Evolutionary conservation across 2,329 filamentous ascomycete species (phyloP), one percentile per base, ranked within the genome.

Genomic region (Zymoseptoria pseudotritici): DNA sequence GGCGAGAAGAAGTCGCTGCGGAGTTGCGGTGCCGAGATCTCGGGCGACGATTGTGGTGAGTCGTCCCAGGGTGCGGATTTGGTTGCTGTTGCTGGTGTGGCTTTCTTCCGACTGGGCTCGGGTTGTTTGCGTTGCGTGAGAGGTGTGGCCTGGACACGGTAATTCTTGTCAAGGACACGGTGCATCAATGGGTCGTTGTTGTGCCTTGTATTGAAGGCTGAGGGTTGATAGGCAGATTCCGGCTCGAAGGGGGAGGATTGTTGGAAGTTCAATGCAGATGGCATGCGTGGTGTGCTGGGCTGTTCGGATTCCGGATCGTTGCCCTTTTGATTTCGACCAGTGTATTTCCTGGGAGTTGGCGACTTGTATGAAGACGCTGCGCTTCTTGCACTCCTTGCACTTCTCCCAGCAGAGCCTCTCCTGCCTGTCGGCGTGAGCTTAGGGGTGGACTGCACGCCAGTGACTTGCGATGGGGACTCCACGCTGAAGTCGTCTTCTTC

Each of bases 101-200:
- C 62, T 58, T 67, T 72, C 58, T 61, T 61, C 24, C 57, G 49
- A 54, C 68, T 55, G 17, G 62, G 50, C 52, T 63, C 62, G 64
- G 63, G 58, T 58, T 69, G 59, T 22, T 63, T 62, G n/a, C 65
- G 68, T 57, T 68, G 67, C 29, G 67, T 70, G 70, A 94, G 86
- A 0, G 94, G 94, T 9, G 94, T 99, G 5, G 93, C 91, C 74
- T 95, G 90, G 22, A 99, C 82, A 31, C 93, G 90, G 78, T 96
- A 99, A 60, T 89, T 97, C 76, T 95, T 97, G 79, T 97, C 92
- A 4, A 96, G 84, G n/a, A 97, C 58, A 26, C 89, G 89, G 73
- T 97, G 93, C 50, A 99, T 82, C 8, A 97, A 80, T 2, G 90
- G 89, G 71, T 97, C 91, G 61, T 85, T 83, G 68, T 76, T 78